Evolutionary conservation across 208 protist genomes (phyloP).

Genomic region (Acanthamoeba healyi): DNA sequence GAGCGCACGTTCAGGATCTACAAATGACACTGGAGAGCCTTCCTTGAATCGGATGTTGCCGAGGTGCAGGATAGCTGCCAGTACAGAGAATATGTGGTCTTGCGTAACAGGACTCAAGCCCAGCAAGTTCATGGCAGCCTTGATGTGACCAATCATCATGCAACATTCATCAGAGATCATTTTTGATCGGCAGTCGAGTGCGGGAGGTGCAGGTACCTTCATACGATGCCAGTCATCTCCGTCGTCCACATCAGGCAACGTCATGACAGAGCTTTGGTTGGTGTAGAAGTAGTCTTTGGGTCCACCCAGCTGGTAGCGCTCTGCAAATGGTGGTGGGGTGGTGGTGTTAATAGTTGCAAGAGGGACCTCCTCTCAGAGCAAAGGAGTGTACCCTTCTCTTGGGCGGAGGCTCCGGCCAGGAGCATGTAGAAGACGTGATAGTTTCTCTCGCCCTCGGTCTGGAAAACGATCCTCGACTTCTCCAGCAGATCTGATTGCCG

Average conservation of each 20-base stretch:
- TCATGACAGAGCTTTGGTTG: slow-evolving; percentile 85
- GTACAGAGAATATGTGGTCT: slow-evolving; percentile 79
- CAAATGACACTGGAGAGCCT: background rate
- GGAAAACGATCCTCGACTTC: slow-evolving; percentile 90
- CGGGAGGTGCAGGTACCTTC: slow-evolving; percentile 58
- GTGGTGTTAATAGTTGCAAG: background rate
- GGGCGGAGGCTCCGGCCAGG: slow-evolving; percentile 79
- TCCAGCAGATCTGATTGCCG: slow-evolving; percentile 88
- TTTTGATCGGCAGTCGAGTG: background rate
- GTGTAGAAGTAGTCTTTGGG: background rate
- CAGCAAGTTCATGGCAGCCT: slow-evolving; percentile 65
- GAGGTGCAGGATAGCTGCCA: slow-evolving; percentile 94
- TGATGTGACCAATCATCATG: background rate
- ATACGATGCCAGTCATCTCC: slow-evolving; percentile 83
- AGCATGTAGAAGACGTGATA: slow-evolving; percentile 94
- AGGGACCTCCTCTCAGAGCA: background rate
- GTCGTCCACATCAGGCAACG: slow-evolving; percentile 92
- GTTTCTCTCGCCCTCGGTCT: slow-evolving; percentile 88
- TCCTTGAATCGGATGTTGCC: slow-evolving; percentile 91
- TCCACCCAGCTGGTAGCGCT: background rate
- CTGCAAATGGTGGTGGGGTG: background rate
- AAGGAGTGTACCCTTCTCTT: background rate
- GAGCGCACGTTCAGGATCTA: background rate
- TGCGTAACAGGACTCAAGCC: slow-evolving; percentile 82
- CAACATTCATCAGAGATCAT: no score